Evolutionary conservation across 2,329 filamentous ascomycete species (phyloP), one percentile per base, ranked within the genome.

Genomic region (Colletotrichum plurivorum): DNA sequence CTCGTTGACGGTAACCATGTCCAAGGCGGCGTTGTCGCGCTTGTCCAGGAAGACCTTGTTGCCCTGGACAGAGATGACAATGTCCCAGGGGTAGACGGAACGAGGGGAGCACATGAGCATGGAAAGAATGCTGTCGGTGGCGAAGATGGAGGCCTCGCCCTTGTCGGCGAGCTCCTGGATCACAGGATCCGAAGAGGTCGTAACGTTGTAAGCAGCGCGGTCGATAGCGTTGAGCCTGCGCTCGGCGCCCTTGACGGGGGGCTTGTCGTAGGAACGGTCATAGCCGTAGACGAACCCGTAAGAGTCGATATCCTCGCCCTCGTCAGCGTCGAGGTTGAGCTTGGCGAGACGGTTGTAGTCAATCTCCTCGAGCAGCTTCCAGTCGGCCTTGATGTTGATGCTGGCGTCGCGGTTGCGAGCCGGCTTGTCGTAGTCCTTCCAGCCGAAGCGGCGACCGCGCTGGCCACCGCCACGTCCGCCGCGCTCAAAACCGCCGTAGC

Each of bases 211-310:
- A 72, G 95, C 94, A 68, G 96, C 95, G 72, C 96, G 94, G 81
- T 99, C 96, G 74, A 98, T 88, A 65, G 95, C 90, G 72, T 91
- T 92, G 76, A 98, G 90, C 84, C 94, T 96, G 81, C 92, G 92
- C 87, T 98, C 94, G 36, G 92, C 89, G 67, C 91, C 91, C 88
- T 97, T 97, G 79, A 97, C 94, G 25, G 94, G 93, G 74, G 92
- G 89, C 88, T 97, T 97, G 85, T 99, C 96, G 85, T 93, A 98
- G 69, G 91, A 90, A 76, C 95, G 93, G 85, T 99, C 96, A 84
- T 99, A 99, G 89, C 96, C 94, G 90, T 98, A 95, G 64, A 99
- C 88, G 91, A 98, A 99, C 73, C 96, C 96, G 81, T 98, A 98
- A 82, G 90, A 91, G 75, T 97, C 95, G 71, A 99, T 84, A 78